A percentile compares a stretch with the other conserved stretches of the same genome.
These are phyloP conservation scores for Diutina mesorugosa DNA, from an alignment of 1,139 yeast genomes.

Conservation along the genomic window DNA sequence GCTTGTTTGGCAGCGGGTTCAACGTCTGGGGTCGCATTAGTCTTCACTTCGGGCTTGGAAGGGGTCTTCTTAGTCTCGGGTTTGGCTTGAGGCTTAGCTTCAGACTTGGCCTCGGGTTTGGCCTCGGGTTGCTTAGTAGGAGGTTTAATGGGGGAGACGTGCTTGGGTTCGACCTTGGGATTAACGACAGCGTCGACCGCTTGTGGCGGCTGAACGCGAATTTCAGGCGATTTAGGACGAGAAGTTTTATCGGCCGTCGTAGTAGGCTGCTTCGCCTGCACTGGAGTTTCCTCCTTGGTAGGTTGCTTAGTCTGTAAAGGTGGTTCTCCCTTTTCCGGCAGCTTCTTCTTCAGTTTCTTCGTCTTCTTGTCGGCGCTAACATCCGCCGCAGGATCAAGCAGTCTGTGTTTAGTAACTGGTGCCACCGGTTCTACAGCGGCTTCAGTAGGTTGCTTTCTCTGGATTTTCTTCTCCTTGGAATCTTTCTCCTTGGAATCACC, in stretches of 20 bases:
- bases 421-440: neutral
- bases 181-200: neutral
- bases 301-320: neutral
- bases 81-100: neutral
- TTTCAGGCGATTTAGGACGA: neutral
- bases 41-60: neutral
- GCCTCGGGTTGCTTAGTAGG: neutral
- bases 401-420: neutral
- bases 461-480: neutral
- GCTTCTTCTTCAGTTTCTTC: neutral
- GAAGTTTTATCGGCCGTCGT: neutral
- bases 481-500: neutral
- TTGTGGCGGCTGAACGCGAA: neutral
- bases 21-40: neutral
- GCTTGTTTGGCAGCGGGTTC: neutral
- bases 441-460: neutral
- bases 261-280: neutral
- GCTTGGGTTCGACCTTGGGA: neutral
- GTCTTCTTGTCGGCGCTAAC: neutral
- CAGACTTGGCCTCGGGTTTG: neutral
- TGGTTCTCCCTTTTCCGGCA: neutral
- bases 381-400: neutral
- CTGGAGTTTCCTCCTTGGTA: neutral
- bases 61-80: neutral
- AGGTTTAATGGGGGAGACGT: neutral